Conservation (phyloP, 2,329 filamentous ascomycete genomes). For the Trichophyton benhamiae region DNA sequence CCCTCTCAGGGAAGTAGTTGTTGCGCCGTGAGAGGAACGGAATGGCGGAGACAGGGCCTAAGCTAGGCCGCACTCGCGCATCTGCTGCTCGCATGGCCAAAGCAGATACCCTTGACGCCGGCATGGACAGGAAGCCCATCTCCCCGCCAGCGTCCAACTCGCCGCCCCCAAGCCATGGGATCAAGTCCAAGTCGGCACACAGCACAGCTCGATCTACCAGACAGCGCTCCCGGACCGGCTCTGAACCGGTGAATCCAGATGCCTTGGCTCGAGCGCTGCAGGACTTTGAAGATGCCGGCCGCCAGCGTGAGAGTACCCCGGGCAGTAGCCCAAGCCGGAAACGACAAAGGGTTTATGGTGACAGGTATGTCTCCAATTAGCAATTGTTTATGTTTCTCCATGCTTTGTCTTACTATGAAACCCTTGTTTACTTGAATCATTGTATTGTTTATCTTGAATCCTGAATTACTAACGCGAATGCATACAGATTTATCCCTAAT, state of each 20-base stretch:
- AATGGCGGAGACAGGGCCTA: neutral
- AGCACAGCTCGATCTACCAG: conserved; percentile 14
- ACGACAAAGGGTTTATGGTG: conserved; percentile 53
- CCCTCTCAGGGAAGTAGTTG: neutral
- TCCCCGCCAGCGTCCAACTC: conserved; percentile 49
- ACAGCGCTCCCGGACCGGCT: conserved; percentile 21
- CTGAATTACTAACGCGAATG: neutral
- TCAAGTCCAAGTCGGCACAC: conserved; percentile 22
- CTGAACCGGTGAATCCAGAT: conserved; percentile 47
- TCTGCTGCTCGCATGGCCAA: neutral
- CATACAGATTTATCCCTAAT: conserved; percentile 78
- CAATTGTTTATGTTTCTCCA: neutral
- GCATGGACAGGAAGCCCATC: conserved; percentile 19
- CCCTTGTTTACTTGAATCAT: neutral
- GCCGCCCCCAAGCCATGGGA: conserved; percentile 44
- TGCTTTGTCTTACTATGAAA: neutral
- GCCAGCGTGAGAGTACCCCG: conserved; percentile 49
- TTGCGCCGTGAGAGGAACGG: neutral
- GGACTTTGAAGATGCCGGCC: conserved; percentile 49
- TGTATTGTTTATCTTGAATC: neutral
- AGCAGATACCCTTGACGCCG: neutral
- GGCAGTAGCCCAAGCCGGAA: conserved; percentile 56
- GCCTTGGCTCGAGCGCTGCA: conserved; percentile 50
- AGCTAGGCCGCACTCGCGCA: neutral
- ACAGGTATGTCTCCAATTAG: conserved; percentile 36